Base-by-base conservation (phyloP, 208 protist genomes). In the Acanthamoeba healyi region DNA sequence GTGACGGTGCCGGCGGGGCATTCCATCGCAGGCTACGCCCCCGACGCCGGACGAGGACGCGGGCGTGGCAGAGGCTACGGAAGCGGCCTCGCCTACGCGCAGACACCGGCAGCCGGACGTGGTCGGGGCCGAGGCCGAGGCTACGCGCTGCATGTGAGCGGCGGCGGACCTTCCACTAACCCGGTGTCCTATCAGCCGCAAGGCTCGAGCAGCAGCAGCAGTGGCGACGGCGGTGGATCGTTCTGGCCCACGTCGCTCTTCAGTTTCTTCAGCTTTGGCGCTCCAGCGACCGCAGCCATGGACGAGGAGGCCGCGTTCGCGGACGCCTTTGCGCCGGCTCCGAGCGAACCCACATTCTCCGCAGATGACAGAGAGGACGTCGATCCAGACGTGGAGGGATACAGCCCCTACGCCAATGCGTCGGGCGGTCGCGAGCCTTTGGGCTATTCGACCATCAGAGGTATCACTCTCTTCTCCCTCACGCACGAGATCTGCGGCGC, bases 331-430 rank as follows among this genome's bases (percentile, higher is more conserved):
- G 34, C 63, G 63, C 29, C 15, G n/a, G 9, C 63, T 26, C 72
- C 72, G 42, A 82, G 72, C 38, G 72, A 82, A 14, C 72, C 72
- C 38, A 82, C 72, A 0, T 82, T 82, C 24, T 36, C 38, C 12
- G 36, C 15, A 1, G 67, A 79, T 44, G 26, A 24, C 4, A 40
- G 6, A 0, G 72, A 10, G 2, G 34, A 72, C 9, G 14, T 5
- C 19, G 29, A 54, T 1, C 72, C n/a, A n/a, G n/a, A n/a, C n/a
- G n/a, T n/a, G n/a, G n/a, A n/a, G n/a, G n/a, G n/a, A n/a, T n/a
- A n/a, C n/a, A n/a, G n/a, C n/a, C n/a, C 72, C 29, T 82, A 82
- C 29, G 12, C 72, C 19, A 82, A 82, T 40, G 6, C 34, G 24
- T 5, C 17, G 0, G 72, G 40, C 15, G 42, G 70, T n/a, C n/a